These are phyloP conservation scores for Capsicum baccatum DNA, from an alignment of 257 asterid species.

Conservation along the genomic window DNA sequence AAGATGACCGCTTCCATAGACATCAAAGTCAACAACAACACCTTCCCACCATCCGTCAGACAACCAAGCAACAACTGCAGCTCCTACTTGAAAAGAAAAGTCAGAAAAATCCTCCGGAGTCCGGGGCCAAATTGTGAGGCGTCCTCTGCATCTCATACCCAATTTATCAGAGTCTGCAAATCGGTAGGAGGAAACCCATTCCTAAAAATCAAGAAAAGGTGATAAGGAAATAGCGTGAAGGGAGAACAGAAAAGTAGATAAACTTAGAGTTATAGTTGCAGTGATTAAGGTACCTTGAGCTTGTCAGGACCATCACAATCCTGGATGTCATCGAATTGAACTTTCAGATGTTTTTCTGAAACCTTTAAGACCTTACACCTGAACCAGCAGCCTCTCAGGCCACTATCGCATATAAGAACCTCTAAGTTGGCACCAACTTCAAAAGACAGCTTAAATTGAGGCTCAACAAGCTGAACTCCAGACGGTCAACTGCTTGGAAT, in stretches of 20 bases:
- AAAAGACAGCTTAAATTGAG: neutral
- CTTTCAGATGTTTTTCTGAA: constrained; percentile 39
- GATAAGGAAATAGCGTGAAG: neutral
- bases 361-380: constrained; percentile 54
- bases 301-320: constrained; percentile 44
- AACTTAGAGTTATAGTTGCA: neutral
- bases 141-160: too few relatives aligned
- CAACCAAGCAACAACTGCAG: too few relatives aligned
- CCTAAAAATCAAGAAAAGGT: constrained; percentile 43
- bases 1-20: too few relatives aligned
- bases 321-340: constrained; percentile 54
- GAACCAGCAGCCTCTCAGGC: constrained; percentile 72
- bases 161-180: too few relatives aligned
- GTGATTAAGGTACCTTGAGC: constrained; percentile 42
- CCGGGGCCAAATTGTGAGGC: too few relatives aligned
- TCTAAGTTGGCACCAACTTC: constrained; percentile 40
- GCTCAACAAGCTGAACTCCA: neutral
- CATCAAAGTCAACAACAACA: too few relatives aligned
- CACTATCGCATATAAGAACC: constrained; percentile 65
- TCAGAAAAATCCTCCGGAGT: constrained; percentile 32
- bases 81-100: constrained; percentile 35
- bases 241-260: neutral
- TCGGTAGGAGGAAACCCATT: neutral
- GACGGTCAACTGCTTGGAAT: neutral
- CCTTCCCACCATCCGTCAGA: too few relatives aligned